These are phyloP conservation scores for Suillus subalutaceus DNA, from an alignment of 768 basidiomycete species.

Conservation along the genomic window DNA sequence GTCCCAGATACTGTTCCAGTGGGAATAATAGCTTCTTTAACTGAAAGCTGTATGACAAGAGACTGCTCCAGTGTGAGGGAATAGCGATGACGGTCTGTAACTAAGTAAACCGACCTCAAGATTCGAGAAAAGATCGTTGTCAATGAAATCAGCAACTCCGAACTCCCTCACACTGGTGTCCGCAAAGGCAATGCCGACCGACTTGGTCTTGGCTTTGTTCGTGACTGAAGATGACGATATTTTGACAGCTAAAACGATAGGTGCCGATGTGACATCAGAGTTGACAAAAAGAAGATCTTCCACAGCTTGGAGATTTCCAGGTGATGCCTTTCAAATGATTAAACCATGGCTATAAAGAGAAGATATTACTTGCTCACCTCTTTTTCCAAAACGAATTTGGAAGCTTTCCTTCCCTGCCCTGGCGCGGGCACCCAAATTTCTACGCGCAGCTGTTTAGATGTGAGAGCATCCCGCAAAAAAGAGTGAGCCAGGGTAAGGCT, in stretches of 20 bases:
- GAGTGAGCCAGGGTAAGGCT: constrained; percentile 75
- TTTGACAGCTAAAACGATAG: constrained; percentile 90
- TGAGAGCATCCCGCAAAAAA: constrained; percentile 88
- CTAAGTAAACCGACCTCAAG: constrained; percentile 66
- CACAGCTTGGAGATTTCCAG: constrained; percentile 69
- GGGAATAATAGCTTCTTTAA: constrained; percentile 92
- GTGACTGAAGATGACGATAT: constrained; percentile 56
- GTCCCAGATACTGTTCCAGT: constrained; percentile 71
- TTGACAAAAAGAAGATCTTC: constrained; percentile 87
- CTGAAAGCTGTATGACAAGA: constrained; percentile 91
- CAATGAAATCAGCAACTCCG: constrained; percentile 89
- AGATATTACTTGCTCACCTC: constrained; percentile 50
- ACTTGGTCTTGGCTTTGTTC: constrained; percentile 64
- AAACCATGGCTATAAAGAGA: constrained; percentile 10
- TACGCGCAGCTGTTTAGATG: constrained; percentile 84
- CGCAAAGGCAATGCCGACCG: constrained; percentile 87
- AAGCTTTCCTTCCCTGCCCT: constrained; percentile 72
- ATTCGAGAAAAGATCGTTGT: constrained; percentile 96
- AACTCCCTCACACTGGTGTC: constrained; percentile 86
- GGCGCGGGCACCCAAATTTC: constrained; percentile 87
- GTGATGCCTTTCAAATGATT: constrained; percentile 60
- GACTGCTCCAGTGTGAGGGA: constrained; percentile 53
- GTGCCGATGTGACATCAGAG: constrained; percentile 78
- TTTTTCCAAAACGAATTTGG: constrained; percentile 80
- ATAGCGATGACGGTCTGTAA: neutral